These are phyloP conservation scores for Cicer chorassanicum DNA, from an alignment of 306 rosid species.

Conservation along the genomic window DNA sequence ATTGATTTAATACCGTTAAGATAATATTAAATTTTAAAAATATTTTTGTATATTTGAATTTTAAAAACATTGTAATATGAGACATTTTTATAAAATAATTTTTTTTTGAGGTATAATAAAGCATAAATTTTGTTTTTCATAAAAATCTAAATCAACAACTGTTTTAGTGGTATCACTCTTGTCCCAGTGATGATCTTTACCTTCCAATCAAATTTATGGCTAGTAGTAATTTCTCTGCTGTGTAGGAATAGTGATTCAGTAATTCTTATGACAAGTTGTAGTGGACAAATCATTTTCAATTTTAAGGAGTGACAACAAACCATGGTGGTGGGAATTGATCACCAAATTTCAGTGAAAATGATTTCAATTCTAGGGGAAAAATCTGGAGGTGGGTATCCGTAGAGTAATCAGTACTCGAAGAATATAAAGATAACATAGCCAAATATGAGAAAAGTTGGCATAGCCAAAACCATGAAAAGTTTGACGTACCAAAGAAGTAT, in stretches of 20 bases:
- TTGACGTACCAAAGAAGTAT: constrained; percentile 10
- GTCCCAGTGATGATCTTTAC: no score
- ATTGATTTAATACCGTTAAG: no score
- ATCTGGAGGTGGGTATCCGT: constrained; percentile 28
- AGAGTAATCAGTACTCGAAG: constrained; percentile 52
- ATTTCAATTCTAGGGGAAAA: constrained; percentile 24
- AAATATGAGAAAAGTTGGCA: constrained; percentile 24
- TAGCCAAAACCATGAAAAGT: not conserved
- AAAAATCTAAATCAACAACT: no score
- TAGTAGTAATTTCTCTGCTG: not conserved
- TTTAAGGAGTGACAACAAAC: constrained; percentile 33
- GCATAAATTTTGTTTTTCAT: no score
- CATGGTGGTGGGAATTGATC: constrained; percentile 12
- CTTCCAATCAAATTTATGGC: no score
- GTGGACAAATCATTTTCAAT: not conserved
- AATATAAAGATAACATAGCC: constrained; percentile 28
- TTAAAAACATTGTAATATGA: no score
- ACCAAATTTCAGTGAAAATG: constrained; percentile 40
- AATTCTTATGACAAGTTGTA: not conserved
- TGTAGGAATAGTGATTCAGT: not conserved
- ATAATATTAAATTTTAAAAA: no score
- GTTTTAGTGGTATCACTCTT: no score
- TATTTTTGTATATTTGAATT: no score
- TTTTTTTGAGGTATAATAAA: no score
- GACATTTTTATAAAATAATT: no score